These are phyloP conservation scores for Stagonosporopsis chrysanthemi DNA, from an alignment of 2,329 filamentous ascomycete species.

Conservation along the genomic window DNA sequence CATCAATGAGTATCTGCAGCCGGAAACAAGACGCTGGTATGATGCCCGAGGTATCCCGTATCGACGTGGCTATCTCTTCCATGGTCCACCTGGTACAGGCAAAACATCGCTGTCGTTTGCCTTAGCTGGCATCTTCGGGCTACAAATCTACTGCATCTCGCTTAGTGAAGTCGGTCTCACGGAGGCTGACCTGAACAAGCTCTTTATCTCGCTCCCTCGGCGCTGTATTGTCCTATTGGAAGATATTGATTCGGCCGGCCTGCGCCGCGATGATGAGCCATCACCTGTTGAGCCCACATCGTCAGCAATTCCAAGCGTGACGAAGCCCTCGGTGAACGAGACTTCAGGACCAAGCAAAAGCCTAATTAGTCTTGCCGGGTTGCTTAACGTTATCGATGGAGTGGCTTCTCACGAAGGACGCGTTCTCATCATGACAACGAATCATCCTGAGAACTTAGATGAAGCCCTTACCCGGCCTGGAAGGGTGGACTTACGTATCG, in stretches of 20 bases:
- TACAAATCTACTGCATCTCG: conserved; percentile 56
- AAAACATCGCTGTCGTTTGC: conserved; percentile 64
- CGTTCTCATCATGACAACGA: conserved; percentile 84
- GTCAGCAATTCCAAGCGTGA: neutral
- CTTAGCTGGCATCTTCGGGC: conserved; percentile 56
- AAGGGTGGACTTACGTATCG: conserved; percentile 72
- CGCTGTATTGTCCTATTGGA: conserved; percentile 58
- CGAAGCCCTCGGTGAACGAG: neutral
- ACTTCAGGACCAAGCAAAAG: conserved; percentile 28
- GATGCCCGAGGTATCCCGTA: conserved; percentile 84
- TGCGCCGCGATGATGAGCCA: conserved; percentile 47
- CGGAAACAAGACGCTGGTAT: conserved; percentile 79
- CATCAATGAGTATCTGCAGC: conserved; percentile 80
- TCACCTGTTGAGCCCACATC: conserved; percentile 3
- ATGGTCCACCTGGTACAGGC: conserved; percentile 81
- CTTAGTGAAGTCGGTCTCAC: conserved; percentile 74
- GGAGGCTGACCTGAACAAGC: conserved; percentile 65
- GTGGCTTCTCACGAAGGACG: conserved; percentile 81
- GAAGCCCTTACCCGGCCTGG: conserved; percentile 77
- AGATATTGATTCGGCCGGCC: conserved; percentile 58
- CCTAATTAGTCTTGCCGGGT: conserved; percentile 76
- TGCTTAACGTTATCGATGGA: conserved; percentile 85
- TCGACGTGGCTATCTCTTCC: conserved; percentile 80
- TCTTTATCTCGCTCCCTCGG: conserved; percentile 54
- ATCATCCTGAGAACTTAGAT: conserved; percentile 76